phyloP scores from a whole-genome alignment of 139 green algal species.

The Monoraphidium neglectum region DNA sequence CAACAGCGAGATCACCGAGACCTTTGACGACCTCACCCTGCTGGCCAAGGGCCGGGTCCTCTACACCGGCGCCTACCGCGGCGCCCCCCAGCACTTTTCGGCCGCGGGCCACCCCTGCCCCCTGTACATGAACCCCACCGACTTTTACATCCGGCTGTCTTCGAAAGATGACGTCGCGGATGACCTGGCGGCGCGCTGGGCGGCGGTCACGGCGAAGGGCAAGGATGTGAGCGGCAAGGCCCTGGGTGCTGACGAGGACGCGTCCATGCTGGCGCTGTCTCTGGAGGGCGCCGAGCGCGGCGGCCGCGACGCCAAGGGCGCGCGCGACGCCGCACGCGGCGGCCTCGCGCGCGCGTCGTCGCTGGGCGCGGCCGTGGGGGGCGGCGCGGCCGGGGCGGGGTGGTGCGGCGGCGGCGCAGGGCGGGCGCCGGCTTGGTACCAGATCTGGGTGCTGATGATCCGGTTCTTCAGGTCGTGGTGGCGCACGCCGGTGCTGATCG shows the following conservation, averaged over 20 bases:
- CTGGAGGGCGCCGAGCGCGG: too few species aligned
- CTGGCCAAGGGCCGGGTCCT: conserved; percentile 50
- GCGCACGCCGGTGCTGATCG: conserved; percentile 36
- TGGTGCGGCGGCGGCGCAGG: neutral
- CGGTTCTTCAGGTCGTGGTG: conserved; percentile 35
- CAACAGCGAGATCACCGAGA: conserved; percentile 69
- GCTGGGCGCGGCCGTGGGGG: too few species aligned
- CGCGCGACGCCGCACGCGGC: too few species aligned
- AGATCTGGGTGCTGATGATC: conserved; percentile 36
- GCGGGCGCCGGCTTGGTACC: conserved; percentile 31
- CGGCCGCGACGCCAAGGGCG: too few species aligned
- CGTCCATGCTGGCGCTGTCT: too few species aligned
- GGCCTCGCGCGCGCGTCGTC: too few species aligned
- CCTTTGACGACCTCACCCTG: conserved; percentile 83
- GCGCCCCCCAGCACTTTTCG: conserved; percentile 56
- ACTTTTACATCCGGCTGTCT: conserved; percentile 50
- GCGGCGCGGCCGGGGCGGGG: too few species aligned
- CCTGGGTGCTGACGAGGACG: too few species aligned
- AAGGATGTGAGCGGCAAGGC: too few species aligned
- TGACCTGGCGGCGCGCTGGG: conserved; percentile 6
- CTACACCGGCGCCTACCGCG: conserved; percentile 44
- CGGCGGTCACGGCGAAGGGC: neutral
- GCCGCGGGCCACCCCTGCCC: conserved; percentile 48
- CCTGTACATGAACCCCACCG: conserved; percentile 70
- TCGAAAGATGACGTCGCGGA: neutral